phyloP scores from a whole-genome alignment of 305 asterid genomes.

The Solanum aculeatissimum region DNA sequence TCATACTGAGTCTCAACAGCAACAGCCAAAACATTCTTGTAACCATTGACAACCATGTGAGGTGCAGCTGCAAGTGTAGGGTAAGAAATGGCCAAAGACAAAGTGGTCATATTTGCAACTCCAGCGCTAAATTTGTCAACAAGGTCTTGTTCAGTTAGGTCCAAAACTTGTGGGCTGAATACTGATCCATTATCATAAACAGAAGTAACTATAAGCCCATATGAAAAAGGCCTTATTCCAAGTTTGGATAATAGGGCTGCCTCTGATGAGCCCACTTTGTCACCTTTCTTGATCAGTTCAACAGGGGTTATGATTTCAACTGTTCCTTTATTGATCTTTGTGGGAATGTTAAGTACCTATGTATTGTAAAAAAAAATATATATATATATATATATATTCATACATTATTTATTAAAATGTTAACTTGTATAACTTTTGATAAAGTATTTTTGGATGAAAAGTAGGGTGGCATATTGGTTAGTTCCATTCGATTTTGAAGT shows the following conservation, averaged over 20 bases:
- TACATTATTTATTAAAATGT: too few relatives aligned
- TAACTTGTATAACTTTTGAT: too few relatives aligned
- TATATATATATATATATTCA: too few relatives aligned
- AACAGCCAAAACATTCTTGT: constrained; percentile 15
- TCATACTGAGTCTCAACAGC: constrained; percentile 16
- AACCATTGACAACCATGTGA: constrained; percentile 12
- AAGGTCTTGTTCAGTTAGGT: constrained; percentile 18
- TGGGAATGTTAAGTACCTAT: constrained; percentile 18
- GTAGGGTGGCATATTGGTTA: too few relatives aligned
- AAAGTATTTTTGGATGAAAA: too few relatives aligned
- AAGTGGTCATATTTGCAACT: constrained; percentile 4
- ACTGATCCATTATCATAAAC: constrained; percentile 20
- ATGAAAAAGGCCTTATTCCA: constrained; percentile 24
- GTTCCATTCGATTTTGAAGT: too few relatives aligned
- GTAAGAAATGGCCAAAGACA: constrained; percentile 14
- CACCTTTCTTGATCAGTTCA: constrained; percentile 20
- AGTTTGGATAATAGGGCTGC: constrained; percentile 23
- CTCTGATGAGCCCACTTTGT: constrained; percentile 22
- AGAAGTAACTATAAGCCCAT: constrained; percentile 12
- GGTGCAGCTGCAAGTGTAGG: constrained; percentile 23
- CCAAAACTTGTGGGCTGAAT: constrained; percentile 17
- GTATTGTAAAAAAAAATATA: background rate
- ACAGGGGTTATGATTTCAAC: constrained; percentile 24
- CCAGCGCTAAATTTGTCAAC: constrained; percentile 11
- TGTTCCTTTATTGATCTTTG: constrained; percentile 21